Evolutionary conservation across 2,329 filamentous ascomycete species (phyloP), one percentile per base, ranked within the genome.

Genomic region (Sporothrix mexicana): DNA sequence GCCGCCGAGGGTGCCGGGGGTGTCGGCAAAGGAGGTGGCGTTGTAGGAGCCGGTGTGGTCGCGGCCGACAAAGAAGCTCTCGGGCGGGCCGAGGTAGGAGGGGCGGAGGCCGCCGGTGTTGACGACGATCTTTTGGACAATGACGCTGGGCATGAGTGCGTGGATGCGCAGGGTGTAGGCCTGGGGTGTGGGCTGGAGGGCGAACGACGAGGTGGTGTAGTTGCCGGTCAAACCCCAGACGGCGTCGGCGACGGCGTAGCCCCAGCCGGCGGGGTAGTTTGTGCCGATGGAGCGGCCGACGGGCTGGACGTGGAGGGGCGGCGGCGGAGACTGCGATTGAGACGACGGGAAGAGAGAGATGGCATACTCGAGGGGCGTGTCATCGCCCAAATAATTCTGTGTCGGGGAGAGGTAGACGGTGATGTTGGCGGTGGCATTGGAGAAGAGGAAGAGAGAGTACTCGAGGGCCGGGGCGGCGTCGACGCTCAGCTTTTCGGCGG

Each of bases 371-470:
- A 88, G 81, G 0, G 86, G 86, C 10, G 81, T 81, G 7, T 79
- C 75, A 53, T 86, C 83, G 36, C 85, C 86, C 3, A 87, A 81
- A 76, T 87, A 87, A 77, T 89, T 89, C 59, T 85, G 83, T 0
- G 81, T 82, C 0, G 87, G 86, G 9, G 86, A 87, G 73, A 90
- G 81, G 78, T 84, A 85, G 2, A 89, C 81, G 0, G 85, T 83
- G 69, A 84, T 80, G 76, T 82, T 83, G 75, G 82, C 82, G 5
- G 83, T 78, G 23, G 79, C 78, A 72, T 84, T 84, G 59, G 85
- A 87, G 81, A 90, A 91, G 13, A 89, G 83, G 79, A 89, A 91
- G 73, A 92, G 77, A 70, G 87, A 83, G 78, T 91, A 92, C 75
- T 88, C 85, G 9, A 92, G 83, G 4, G 84, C 85, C 0, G 89